Percentiles rank a stretch among this genome's conserved stretches.
Evolutionary conservation across 805 yeast species (phyloP).

Genomic region (Metschnikowia baotianmanensis): DNA sequence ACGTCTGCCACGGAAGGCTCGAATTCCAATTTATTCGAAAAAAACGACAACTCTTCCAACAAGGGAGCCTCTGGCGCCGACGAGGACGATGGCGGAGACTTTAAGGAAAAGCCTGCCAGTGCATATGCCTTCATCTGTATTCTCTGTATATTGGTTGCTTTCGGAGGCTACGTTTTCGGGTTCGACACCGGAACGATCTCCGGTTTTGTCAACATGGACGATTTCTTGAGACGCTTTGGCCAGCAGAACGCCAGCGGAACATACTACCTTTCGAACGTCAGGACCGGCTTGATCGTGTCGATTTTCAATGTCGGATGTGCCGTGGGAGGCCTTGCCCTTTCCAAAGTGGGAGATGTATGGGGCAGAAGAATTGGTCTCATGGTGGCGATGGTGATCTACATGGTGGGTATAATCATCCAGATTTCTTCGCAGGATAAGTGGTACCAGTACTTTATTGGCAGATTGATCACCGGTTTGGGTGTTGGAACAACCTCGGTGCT

Average conservation of each 20-base stretch:
- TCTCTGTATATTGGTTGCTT: conserved; percentile 59
- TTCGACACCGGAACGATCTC: conserved; percentile 80
- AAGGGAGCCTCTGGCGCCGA: conserved; percentile 4
- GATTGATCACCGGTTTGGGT: conserved; percentile 66
- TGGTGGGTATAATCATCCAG: conserved; percentile 61
- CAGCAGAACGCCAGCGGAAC: conserved; percentile 38
- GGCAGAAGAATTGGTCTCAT: conserved; percentile 62
- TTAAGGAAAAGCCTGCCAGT: conserved; percentile 14
- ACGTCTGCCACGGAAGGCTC: conserved; percentile 11
- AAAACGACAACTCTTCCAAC: conserved; percentile 8
- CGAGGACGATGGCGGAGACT: conserved; percentile 5
- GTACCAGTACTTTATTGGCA: conserved; percentile 60
- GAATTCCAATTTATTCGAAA: conserved; percentile 5
- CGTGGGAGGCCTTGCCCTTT: conserved; percentile 61
- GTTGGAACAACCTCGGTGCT: conserved; percentile 71
- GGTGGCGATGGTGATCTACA: conserved; percentile 53
- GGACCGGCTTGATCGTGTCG: conserved; percentile 53
- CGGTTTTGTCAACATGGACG: conserved; percentile 65
- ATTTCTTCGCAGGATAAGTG: conserved; percentile 52
- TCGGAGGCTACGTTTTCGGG: conserved; percentile 77
- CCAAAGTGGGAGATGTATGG: conserved; percentile 54
- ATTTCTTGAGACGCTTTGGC: conserved; percentile 55
- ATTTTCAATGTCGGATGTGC: conserved; percentile 71
- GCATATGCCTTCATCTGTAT: conserved; percentile 31
- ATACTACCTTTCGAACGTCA: conserved; percentile 40